Evolutionary conservation across 306 rosid species (phyloP).

Genomic region (Inga leiocalycina): DNA sequence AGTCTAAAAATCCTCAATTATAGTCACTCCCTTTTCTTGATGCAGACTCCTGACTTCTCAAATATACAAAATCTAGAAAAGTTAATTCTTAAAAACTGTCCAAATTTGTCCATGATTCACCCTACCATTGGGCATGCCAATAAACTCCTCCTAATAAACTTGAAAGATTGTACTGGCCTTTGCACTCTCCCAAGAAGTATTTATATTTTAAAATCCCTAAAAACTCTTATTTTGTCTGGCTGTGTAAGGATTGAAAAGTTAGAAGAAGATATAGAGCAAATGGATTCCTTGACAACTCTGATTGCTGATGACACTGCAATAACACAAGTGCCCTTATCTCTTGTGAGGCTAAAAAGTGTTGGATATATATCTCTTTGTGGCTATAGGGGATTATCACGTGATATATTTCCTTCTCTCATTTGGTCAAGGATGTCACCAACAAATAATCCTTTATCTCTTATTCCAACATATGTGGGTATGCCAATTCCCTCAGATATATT

Average conservation of each 20-base stretch:
- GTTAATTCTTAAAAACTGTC: not conserved
- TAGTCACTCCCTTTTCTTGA: not conserved
- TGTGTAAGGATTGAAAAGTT: not conserved
- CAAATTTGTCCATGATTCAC: not conserved
- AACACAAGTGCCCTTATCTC: not conserved
- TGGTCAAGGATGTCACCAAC: not conserved
- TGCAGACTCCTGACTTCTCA: not conserved
- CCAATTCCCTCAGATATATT: not conserved
- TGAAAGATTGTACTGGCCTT: not conserved
- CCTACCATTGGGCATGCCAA: not conserved
- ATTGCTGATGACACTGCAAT: not conserved
- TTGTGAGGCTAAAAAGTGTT: not conserved
- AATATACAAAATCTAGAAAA: not conserved
- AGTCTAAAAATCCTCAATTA: not conserved
- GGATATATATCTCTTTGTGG: not conserved
- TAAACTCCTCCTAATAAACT: not conserved
- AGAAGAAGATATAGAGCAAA: not conserved
- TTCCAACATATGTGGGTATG: not conserved
- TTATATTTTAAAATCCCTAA: not conserved
- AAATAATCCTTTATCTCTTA: not conserved
- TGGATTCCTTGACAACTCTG: not conserved
- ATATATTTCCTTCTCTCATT: not conserved
- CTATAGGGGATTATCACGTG: not conserved
- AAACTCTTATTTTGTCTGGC: not conserved
- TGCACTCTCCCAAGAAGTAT: not conserved